These are phyloP conservation scores for Gaertneriomyces sp. DNA, from an alignment of 192 early-diverging fungal species.

Conservation along the genomic window DNA sequence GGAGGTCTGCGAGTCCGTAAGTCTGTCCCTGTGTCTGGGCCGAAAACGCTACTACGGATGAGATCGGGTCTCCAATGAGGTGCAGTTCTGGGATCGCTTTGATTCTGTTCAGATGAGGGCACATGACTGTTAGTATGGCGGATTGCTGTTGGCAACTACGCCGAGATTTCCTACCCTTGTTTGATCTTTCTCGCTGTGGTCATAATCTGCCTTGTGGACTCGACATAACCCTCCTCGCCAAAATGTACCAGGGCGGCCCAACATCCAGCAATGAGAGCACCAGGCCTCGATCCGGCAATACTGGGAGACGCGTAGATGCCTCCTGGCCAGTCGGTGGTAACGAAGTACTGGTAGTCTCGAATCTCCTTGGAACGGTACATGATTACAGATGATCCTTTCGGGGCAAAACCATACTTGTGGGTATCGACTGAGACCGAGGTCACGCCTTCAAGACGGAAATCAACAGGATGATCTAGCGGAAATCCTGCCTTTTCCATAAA, in stretches of 20 bases:
- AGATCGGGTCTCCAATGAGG: constrained; percentile 78
- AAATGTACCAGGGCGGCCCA: constrained; percentile 90
- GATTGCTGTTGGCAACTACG: constrained; percentile 5
- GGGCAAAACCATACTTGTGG: constrained; percentile 98
- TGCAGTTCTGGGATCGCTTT: constrained; percentile 47
- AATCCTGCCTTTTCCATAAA: constrained; percentile 92
- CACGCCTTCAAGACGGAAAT: constrained; percentile 87
- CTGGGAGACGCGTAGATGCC: constrained; percentile 94
- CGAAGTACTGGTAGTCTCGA: constrained; percentile 90
- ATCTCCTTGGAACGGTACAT: constrained; percentile 80
- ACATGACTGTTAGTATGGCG: not conserved
- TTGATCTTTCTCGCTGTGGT: constrained; percentile 65
- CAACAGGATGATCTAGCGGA: constrained; percentile 69
- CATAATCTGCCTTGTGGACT: constrained; percentile 77
- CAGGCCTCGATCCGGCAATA: constrained; percentile 86
- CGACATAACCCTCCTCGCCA: constrained; percentile 82
- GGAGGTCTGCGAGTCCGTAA: constrained; percentile 78
- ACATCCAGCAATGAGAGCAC: constrained; percentile 92
- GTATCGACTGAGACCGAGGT: constrained; percentile 95
- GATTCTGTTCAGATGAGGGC: constrained; percentile 48
- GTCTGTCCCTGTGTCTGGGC: constrained; percentile 69
- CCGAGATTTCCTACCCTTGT: constrained; percentile 45
- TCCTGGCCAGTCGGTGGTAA: constrained; percentile 84
- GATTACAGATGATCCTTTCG: constrained; percentile 94
- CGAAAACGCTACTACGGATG: constrained; percentile 81